Conservation (phyloP, 371 early-diverging fungal species). For the Entomophthora muscae region DNA sequence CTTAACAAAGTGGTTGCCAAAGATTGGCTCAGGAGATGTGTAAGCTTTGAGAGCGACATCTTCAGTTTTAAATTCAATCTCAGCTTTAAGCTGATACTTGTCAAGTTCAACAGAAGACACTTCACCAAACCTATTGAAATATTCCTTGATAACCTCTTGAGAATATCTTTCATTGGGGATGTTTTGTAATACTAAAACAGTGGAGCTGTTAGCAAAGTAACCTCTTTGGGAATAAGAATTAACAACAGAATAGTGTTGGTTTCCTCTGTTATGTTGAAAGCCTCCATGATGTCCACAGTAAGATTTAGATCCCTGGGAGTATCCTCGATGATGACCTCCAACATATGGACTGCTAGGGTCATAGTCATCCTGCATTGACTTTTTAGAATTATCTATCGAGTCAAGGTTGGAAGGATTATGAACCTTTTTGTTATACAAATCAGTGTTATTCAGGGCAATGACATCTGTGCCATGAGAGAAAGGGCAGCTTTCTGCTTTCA, state of each 20-base stretch:
- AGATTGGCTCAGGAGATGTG: constrained; percentile 57
- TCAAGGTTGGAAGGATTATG: background rate
- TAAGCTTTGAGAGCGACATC: constrained; percentile 56
- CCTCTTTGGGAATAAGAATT: background rate
- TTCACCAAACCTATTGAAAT: constrained; percentile 52
- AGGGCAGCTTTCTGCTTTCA: constrained; percentile 61
- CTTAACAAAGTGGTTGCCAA: constrained; percentile 76
- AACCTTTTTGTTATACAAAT: background rate
- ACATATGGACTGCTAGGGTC: background rate
- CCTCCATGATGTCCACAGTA: constrained; percentile 19
- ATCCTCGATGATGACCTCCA: background rate
- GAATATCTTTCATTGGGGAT: constrained; percentile 46
- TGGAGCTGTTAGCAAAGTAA: constrained; percentile 13
- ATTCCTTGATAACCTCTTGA: constrained; percentile 46
- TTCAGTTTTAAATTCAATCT: constrained; percentile 37
- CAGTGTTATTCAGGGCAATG: background rate
- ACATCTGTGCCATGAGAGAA: constrained; percentile 57
- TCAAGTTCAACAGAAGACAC: constrained; percentile 47
- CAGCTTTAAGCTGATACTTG: constrained; percentile 26
- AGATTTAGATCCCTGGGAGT: constrained; percentile 11
- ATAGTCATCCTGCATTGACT: background rate
- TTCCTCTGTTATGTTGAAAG: constrained; percentile 13
- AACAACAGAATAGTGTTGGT: background rate
- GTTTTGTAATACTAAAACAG: constrained; percentile 47
- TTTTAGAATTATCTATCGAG: background rate